Evolutionary conservation across 2,329 filamentous ascomycete species (phyloP).

Genomic region (Magnaporthiopsis rhizophila): DNA sequence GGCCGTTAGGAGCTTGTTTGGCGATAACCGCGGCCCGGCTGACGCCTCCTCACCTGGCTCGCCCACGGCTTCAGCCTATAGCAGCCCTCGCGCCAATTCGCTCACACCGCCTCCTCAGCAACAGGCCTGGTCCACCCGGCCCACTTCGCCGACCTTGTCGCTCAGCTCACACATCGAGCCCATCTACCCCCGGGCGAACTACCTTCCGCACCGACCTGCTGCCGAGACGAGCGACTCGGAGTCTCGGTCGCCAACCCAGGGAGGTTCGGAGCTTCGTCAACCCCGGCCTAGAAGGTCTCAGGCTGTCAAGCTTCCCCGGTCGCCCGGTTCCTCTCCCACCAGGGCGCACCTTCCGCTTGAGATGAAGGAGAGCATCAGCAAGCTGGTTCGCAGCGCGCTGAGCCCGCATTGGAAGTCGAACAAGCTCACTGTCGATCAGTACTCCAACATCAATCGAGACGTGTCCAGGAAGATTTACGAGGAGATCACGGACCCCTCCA

Average conservation of each 20-base stretch:
- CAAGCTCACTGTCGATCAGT: constrained; percentile 79
- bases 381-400: constrained; percentile 75
- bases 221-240: constrained; percentile 36
- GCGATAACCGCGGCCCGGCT: constrained; percentile 20
- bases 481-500: constrained; percentile 44
- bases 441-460: constrained; percentile 83
- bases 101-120: constrained; percentile 59
- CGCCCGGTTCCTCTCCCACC: constrained; percentile 60
- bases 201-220: constrained; percentile 49
- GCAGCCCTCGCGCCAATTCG: constrained; percentile 59
- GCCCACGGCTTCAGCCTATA: constrained; percentile 56
- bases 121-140: constrained; percentile 39
- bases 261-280: constrained; percentile 41
- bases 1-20: constrained; percentile 31
- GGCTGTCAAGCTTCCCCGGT: constrained; percentile 34
- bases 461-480: constrained; percentile 86
- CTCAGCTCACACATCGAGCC: constrained; percentile 67
- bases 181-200: constrained; percentile 65
- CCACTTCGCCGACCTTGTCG: constrained; percentile 53
- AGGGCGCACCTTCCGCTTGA: constrained; percentile 62
- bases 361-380: constrained; percentile 78
- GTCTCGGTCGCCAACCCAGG: constrained; percentile 10
- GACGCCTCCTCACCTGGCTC: constrained; percentile 33
- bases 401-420: constrained; percentile 76
- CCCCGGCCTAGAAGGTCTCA: constrained; percentile 41